Conservation (phyloP, 345 rosid genomes). For the Euphorbia peplus region DNA sequence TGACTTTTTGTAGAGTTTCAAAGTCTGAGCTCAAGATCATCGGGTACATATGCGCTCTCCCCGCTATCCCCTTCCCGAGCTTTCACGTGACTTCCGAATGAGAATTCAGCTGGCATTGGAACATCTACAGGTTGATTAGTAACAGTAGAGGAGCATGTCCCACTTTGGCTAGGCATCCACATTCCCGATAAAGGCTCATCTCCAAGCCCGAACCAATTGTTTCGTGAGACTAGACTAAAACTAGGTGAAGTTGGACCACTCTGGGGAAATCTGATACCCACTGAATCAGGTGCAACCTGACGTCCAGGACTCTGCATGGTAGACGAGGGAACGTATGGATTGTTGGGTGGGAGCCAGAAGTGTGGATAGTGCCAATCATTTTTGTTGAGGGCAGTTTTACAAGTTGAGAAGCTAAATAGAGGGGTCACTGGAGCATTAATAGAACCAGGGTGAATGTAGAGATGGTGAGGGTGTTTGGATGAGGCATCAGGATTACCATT, state of each 20-base stretch:
- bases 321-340: slow-evolving; percentile 61
- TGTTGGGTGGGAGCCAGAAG: slow-evolving; percentile 47
- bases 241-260: slow-evolving; percentile 86
- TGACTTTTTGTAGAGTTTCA: slow-evolving; percentile 79
- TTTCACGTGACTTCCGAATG: slow-evolving; percentile 74
- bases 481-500: slow-evolving; percentile 69
- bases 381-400: slow-evolving; percentile 64
- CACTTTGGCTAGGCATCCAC: slow-evolving; percentile 97
- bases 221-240: slow-evolving; percentile 72
- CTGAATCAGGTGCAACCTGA: slow-evolving; percentile 67
- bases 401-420: slow-evolving; percentile 90
- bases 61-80: slow-evolving; percentile 99
- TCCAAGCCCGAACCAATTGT: slow-evolving; percentile 70
- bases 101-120: slow-evolving; percentile 88
- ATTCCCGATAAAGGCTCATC: slow-evolving; percentile 59
- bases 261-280: slow-evolving; percentile 69
- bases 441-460: slow-evolving; percentile 81
- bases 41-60: slow-evolving; percentile 88
- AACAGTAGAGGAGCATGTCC: slow-evolving; percentile 92
- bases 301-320: slow-evolving; percentile 93
- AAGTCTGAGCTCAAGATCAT: slow-evolving; percentile 97
- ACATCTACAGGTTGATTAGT: slow-evolving; percentile 74
- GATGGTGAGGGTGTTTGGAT: slow-evolving; percentile 58
- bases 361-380: slow-evolving; percentile 63
- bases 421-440: slow-evolving; percentile 99